Conservation (phyloP, 345 rosid genomes). For the Atalantia buxifolia region DNA sequence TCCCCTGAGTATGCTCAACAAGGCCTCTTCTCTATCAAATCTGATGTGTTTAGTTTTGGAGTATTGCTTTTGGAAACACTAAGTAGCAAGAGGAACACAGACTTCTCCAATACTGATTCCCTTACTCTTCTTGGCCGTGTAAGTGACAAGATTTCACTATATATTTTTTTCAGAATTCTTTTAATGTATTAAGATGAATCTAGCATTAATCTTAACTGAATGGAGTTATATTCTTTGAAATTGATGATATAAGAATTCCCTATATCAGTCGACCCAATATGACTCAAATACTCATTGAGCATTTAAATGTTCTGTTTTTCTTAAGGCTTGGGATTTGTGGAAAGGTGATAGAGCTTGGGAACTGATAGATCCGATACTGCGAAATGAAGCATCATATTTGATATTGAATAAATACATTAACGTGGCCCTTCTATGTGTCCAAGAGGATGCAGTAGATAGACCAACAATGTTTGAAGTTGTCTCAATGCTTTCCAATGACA, state of each 20-base stretch:
- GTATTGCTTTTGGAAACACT: conserved; percentile 27
- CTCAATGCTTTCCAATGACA: conserved; percentile 22
- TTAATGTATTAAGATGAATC: background rate
- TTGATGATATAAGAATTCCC: too few species aligned
- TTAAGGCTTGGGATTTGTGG: conserved; percentile 36
- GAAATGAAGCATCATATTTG: background rate
- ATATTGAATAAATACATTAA: background rate
- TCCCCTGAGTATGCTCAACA: conserved; percentile 24
- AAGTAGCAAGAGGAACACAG: conserved; percentile 27
- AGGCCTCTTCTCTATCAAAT: conserved; percentile 22
- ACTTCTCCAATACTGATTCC: conserved; percentile 17
- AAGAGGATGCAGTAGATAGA: conserved; percentile 24
- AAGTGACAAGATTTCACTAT: background rate
- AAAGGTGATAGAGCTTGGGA: conserved; percentile 13
- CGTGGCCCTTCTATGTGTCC: conserved; percentile 15
- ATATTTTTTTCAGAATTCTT: too few species aligned
- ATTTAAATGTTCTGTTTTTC: background rate
- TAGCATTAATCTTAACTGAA: too few species aligned
- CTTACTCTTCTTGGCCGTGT: conserved; percentile 27
- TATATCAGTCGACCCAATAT: too few species aligned
- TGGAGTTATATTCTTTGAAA: background rate
- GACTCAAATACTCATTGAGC: background rate
- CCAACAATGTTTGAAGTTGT: conserved; percentile 23
- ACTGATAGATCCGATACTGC: background rate
- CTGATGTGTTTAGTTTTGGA: conserved; percentile 34